Evolutionary conservation across 2,329 filamentous ascomycete genomes (phyloP), one percentile per base, ranked within the genome.

Genomic region (Sporothrix brasiliensis): DNA sequence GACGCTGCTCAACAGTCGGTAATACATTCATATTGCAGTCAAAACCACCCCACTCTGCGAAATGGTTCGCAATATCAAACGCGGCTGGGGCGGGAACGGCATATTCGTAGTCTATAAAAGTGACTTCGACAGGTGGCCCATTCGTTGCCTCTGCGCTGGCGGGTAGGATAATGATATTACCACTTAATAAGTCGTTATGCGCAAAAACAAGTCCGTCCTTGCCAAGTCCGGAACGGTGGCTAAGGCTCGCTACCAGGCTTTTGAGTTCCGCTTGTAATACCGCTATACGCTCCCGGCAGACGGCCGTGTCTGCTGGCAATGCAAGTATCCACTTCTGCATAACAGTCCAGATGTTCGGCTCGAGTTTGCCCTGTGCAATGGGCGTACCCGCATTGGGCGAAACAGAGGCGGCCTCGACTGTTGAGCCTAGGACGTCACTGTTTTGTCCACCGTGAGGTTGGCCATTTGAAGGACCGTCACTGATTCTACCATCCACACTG

Each of bases 81-180:
- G 94, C 94, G 4, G 94, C 93, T 1, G 94, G 94, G 0, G 94
- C 94, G 2, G 95, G 94, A 4, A 93, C 95, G 16, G 94, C 93
- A 80, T 99, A 99, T 80, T 99, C 95, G 83, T 98, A 99, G 81
- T 99, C 95, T 79, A 99, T 99, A 81, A 99, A 98, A 77, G 87
- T 88, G 69, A 94, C 90, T 70, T 74, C 68, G 2, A 34, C 4
- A 7, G n/a, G 44, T 4, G n/a, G 30, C 49, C 61, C 53, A n/a
- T 58, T 4, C 9, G 16, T 47, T 24, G 6, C 34, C 19, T 52
- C 44, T 9, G 34, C n/a, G 47, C 30, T n/a, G 3, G 49, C 6
- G 11, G 72, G 74, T 70, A 92, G 85, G 74, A 97, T 88, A 77
- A 99, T 98, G 74, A 99, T 92, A 79, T 99, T 99, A 75, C 94